Evolutionary conservation across 148 eudicot genomes (phyloP).

Genomic region (Camellia japonica): DNA sequence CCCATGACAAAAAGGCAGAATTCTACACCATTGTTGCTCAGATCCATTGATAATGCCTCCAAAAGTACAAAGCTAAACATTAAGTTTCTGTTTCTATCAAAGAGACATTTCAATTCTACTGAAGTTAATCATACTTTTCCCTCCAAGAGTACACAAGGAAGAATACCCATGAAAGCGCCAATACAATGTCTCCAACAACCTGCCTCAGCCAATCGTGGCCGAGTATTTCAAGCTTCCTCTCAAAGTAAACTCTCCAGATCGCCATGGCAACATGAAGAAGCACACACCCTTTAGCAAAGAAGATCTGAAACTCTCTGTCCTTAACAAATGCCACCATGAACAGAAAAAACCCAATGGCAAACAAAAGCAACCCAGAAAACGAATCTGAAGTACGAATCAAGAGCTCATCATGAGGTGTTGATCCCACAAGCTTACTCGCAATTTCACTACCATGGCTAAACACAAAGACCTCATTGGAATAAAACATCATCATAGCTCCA

Average conservation of each 20-base stretch:
- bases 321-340: slow-evolving; percentile 91
- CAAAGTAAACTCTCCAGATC: slow-evolving; percentile 82
- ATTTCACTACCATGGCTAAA: slow-evolving; percentile 71
- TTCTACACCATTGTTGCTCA: neutral
- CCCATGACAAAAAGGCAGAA: neutral
- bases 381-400: slow-evolving; percentile 75
- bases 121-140: slow-evolving; percentile 73
- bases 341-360: slow-evolving; percentile 70
- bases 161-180: slow-evolving; percentile 86
- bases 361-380: slow-evolving; percentile 81
- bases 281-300: slow-evolving; percentile 85
- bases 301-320: slow-evolving; percentile 67
- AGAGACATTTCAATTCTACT: slow-evolving; percentile 2
- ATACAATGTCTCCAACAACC: slow-evolving; percentile 64
- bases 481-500: slow-evolving; percentile 90
- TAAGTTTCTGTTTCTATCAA: neutral
- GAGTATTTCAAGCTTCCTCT: slow-evolving; percentile 66
- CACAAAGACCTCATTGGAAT: slow-evolving; percentile 55
- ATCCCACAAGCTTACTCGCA: slow-evolving; percentile 67
- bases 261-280: slow-evolving; percentile 81
- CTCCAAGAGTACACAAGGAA: slow-evolving; percentile 84
- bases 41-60: neutral
- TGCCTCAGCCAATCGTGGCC: slow-evolving; percentile 66
- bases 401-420: slow-evolving; percentile 78
- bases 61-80: neutral